A percentile compares a stretch with the other conserved stretches of the same genome.
These are phyloP conservation scores for Calonectria pauciramosa DNA, from an alignment of 2,329 filamentous ascomycete genomes.

Conservation along the genomic window DNA sequence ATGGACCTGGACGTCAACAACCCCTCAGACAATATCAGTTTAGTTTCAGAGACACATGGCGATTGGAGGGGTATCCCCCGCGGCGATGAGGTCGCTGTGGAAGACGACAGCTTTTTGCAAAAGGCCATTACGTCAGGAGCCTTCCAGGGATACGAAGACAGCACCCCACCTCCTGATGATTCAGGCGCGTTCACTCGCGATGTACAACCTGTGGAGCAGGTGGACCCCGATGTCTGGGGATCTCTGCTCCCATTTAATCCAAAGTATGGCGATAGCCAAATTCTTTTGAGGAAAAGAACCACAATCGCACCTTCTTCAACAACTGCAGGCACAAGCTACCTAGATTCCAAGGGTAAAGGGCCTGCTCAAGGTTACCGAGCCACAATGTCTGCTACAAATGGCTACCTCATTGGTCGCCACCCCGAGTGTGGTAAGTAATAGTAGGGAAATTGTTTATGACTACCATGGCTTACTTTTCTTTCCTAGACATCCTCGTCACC, in stretches of 20 bases:
- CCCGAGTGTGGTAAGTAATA: not conserved
- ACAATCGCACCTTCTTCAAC: not conserved
- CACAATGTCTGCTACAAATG: not conserved
- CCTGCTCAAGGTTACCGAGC: not conserved
- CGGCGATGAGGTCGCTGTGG: not conserved
- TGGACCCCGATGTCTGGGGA: not conserved
- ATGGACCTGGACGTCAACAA: not conserved
- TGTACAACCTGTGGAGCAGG: not conserved
- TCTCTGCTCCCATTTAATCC: not conserved
- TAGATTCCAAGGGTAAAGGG: not conserved
- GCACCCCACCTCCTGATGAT: not conserved
- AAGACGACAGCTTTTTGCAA: not conserved
- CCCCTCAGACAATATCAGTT: not conserved
- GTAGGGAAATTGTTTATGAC: too few species aligned
- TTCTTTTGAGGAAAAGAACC: not conserved
- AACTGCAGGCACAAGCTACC: not conserved
- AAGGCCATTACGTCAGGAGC: not conserved
- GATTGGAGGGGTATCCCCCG: not conserved
- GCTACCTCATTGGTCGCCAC: not conserved
- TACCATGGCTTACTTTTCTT: not conserved
- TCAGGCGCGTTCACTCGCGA: not conserved
- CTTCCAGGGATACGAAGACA: not conserved
- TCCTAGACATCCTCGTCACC: not conserved
- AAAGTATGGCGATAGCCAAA: not conserved
- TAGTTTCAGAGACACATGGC: not conserved